Evolutionary conservation across 768 basidiomycete genomes (phyloP), one percentile per base, ranked within the genome.

Genomic region (Termitomyces titanicus): DNA sequence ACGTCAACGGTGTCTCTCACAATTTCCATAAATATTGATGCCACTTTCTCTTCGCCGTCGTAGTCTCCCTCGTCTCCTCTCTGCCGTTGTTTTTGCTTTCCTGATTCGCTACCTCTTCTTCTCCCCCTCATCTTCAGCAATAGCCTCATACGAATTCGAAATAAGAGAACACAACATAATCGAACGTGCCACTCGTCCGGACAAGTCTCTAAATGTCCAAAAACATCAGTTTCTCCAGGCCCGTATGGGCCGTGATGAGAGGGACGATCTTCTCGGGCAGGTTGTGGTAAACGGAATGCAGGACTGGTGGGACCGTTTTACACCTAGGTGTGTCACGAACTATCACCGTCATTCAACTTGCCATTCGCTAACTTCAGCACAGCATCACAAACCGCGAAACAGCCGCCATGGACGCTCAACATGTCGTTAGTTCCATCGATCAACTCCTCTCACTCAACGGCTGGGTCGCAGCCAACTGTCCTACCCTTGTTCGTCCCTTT

Each of bases 391-490:
- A 83, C 57, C 81, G 80, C 62, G 94, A 96, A 54, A 97, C 95
- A 0, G 80, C 88, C 0, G 88, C 94, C 56, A 85, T 87, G 72
- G 97, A 98, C 67, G 84, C 89, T 8, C 96, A 99, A 68, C 88
- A 86, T 53, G 90, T 98, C 22, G 78, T 93, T 53, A 84, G 80
- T 46, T 86, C 95, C 4, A 92, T 99, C 46, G 97, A 99, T 70
- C 92, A 92, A 60, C 79, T 99, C 0, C 79, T 98, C n/a, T 89
- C 91, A 15, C 81, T 98, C 53, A 98, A 98, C 64, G 97, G 97
- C 17, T 99, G 97, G 97, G 97, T 96, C 13, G 94, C 94, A 24
- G 93, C 93, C 3, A 84, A 92, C 27, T 99, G 96, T 68, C 93
- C 96, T 8, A 95, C 92, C 0, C 80, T 99, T 34, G 82, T 82